phyloP scores from a whole-genome alignment of 2,329 filamentous ascomycete genomes.

The Cyphellophora europaea region DNA sequence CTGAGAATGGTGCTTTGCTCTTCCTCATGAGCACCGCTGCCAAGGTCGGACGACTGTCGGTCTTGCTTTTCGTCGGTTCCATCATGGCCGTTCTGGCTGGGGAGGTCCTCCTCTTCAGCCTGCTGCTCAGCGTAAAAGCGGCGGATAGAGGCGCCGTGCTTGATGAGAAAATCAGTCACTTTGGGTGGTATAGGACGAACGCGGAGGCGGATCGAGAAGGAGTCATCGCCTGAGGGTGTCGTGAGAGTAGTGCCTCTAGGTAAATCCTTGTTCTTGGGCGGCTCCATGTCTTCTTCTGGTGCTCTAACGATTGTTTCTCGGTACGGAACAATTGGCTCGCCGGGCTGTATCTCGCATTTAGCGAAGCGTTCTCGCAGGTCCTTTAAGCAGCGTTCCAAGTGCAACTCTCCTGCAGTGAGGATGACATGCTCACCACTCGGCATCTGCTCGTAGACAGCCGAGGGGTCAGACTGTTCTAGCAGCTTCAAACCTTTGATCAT shows the following conservation, averaged over 20 bases:
- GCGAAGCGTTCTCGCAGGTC: conserved; percentile 90
- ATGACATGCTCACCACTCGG: conserved; percentile 91
- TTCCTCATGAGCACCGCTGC: conserved; percentile 25
- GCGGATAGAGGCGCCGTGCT: conserved; percentile 71
- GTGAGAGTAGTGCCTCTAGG: conserved; percentile 71
- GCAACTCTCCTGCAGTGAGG: conserved; percentile 84
- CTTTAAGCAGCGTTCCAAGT: conserved; percentile 86
- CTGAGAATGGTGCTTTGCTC: conserved; percentile 56
- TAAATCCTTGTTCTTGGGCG: conserved; percentile 74
- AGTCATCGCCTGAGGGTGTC: conserved; percentile 64
- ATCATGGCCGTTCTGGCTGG: conserved; percentile 24
- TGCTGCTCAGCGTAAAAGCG: conserved; percentile 64
- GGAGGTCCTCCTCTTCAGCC: conserved; percentile 34
- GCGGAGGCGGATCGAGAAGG: conserved; percentile 65
- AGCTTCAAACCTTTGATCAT: conserved; percentile 84
- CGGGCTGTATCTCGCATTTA: conserved; percentile 86
- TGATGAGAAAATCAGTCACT: conserved; percentile 77
- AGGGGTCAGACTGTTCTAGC: conserved; percentile 89
- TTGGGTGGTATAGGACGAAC: conserved; percentile 68
- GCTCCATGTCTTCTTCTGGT: conserved; percentile 69
- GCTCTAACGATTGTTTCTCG: conserved; percentile 81
- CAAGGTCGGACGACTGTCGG: conserved; percentile 30
- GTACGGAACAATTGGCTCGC: conserved; percentile 91
- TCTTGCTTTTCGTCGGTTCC: conserved; percentile 15
- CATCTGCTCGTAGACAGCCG: conserved; percentile 89